phyloP scores from a whole-genome alignment of 805 yeast species.

The Brettanomyces custersianus region DNA sequence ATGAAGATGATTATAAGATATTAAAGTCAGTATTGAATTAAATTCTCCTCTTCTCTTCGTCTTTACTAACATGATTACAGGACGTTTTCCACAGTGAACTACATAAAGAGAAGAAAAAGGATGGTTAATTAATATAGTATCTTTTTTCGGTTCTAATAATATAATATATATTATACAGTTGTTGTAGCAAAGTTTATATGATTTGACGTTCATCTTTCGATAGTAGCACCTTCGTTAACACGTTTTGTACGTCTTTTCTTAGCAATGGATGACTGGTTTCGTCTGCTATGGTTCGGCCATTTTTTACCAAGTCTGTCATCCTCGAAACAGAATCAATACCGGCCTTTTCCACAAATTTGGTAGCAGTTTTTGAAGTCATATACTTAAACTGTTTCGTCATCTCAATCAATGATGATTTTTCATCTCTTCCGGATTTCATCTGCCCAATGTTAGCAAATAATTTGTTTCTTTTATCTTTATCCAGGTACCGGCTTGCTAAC shows the following conservation, averaged over 20 bases:
- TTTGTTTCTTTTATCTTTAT: constrained; percentile 44
- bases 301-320: constrained; percentile 3
- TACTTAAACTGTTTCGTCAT: constrained; percentile 48
- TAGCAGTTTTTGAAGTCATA: constrained; percentile 45
- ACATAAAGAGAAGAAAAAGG: constrained; percentile 16
- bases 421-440: constrained; percentile 44
- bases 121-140: not conserved
- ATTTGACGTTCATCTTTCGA: constrained; percentile 42
- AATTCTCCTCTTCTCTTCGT: constrained; percentile 2
- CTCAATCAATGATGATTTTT: constrained; percentile 36
- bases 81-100: constrained; percentile 28
- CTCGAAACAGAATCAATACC: constrained; percentile 5
- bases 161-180: no score
- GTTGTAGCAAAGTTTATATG: constrained; percentile 1
- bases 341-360: constrained; percentile 28
- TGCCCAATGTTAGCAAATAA: constrained; percentile 47
- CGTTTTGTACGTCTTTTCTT: constrained; percentile 40
- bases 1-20: constrained; percentile 43
- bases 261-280: constrained; percentile 9
- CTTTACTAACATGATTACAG: constrained; percentile 1
- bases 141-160: no score
- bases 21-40: constrained; percentile 21
- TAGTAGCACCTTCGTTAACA: constrained; percentile 38
- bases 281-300: not conserved
- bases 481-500: constrained; percentile 43